Base-by-base conservation (phyloP, 495 filamentous ascomycete species). In the Aspergillus biplanus region DNA sequence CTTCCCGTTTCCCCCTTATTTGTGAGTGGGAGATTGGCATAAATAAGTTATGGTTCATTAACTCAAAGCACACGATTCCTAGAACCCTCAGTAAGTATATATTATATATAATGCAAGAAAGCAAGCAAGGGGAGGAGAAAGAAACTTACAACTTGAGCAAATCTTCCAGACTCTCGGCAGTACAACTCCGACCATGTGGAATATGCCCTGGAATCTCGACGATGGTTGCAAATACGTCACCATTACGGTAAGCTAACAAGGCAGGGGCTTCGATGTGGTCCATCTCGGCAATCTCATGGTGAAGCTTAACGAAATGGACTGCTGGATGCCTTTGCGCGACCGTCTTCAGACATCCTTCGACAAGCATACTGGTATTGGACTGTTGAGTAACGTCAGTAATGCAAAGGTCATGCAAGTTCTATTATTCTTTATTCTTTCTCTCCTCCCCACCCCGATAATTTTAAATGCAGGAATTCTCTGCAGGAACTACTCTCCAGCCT, bases 241-340 rank as follows among this genome's bases (percentile, higher is more conserved):
- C 93, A 65, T 85, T 89, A 44, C 88, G 87, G 78, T 99, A 99
- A 1, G 90, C 94, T 46, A 99, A 79, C 27, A 99, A 78, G 7
- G 95, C 94, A 1, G 95, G 95, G 0, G 95, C 91, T 59, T 90
- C 87, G 59, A 92, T 91, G 63, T 90, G 86, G 71, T 96, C 92
- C 84, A 98, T 97, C 74, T 98, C 96, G 33, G 96, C 94, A 63
- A 97, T 96, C 58, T 90, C 87, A 71, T 91, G 90, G 76, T 96
- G 91, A 34, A 98, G 85, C 74, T 93, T 95, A 74, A 98, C 84
- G 69, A 99, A 98, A 65, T 90, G 91, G 44, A 89, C 87, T 33
- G 87, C 80, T 32, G 83, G 77, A 66, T 98, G 80, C 60, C 82
- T 79, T 58, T 82, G 77, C 49, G 94, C 91, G 34, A 99, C 82